Evolutionary conservation across 257 asterid genomes (phyloP).

Genomic region (Plantago ovata): DNA sequence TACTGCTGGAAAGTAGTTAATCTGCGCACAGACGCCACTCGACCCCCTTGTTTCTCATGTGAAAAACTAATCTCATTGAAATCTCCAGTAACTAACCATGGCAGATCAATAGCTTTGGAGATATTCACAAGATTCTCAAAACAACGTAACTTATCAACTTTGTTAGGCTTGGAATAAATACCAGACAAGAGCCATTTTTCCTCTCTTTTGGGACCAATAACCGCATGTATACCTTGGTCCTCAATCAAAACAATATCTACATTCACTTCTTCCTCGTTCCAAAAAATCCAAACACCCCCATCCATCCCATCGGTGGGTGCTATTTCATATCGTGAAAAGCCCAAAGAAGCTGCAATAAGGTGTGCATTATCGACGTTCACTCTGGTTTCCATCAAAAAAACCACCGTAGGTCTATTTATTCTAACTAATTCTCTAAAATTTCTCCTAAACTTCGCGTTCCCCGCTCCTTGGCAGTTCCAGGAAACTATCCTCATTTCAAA

Average conservation of each 20-base stretch:
- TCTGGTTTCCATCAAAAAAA: too few relatives aligned
- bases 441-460: too few relatives aligned
- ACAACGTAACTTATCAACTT: not conserved
- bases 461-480: too few relatives aligned
- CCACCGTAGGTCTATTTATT: too few relatives aligned
- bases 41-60: not conserved
- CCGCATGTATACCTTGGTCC: not conserved
- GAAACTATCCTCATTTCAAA: too few relatives aligned
- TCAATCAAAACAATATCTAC: not conserved
- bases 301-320: not conserved
- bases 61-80: not conserved
- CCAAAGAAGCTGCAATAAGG: not conserved
- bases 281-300: not conserved
- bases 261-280: not conserved
- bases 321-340: not conserved
- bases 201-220: not conserved
- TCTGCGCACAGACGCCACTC: not conserved
- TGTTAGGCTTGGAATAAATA: not conserved
- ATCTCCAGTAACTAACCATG: not conserved
- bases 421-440: too few relatives aligned
- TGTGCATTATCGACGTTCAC: not conserved
- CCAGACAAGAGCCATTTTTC: not conserved
- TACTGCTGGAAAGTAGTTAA: too few relatives aligned
- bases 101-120: not conserved
- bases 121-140: too few relatives aligned